These are phyloP conservation scores for Pichia nakasei DNA, from an alignment of 805 yeast genomes.

Conservation along the genomic window DNA sequence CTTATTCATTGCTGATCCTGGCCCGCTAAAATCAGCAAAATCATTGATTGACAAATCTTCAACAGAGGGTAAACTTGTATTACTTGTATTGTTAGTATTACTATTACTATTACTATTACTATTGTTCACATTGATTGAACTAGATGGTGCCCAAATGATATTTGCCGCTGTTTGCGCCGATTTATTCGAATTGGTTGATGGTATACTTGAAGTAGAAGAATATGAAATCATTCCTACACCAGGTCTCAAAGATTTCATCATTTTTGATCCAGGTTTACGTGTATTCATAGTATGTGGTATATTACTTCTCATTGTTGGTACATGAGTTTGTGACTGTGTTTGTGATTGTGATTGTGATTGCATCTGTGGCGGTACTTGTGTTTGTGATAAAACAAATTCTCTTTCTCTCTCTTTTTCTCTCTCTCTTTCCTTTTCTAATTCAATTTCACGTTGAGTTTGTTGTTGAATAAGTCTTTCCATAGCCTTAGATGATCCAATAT, in stretches of 20 bases:
- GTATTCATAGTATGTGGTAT: slow-evolving; percentile 5
- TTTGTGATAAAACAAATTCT: background rate
- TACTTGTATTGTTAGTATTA: background rate
- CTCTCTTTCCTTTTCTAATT: background rate
- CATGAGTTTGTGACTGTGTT: slow-evolving; percentile 7
- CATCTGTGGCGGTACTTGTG: slow-evolving; percentile 1
- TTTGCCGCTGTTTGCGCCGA: slow-evolving; percentile 30
- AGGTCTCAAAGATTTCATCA: slow-evolving; percentile 5
- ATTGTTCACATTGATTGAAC: slow-evolving; percentile 15
- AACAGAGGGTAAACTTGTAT: background rate
- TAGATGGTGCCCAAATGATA: slow-evolving; percentile 30
- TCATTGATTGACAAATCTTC: background rate
- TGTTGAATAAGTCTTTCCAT: slow-evolving; percentile 5
- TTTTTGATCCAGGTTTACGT: slow-evolving; percentile 6
- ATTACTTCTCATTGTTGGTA: slow-evolving; percentile 10
- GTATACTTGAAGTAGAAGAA: slow-evolving; percentile 3
- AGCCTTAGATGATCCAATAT: slow-evolving; percentile 1
- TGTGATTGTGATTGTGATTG: slow-evolving; percentile 22
- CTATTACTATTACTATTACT: background rate
- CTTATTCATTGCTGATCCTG: slow-evolving; percentile 3
- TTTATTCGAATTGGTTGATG: slow-evolving; percentile 7
- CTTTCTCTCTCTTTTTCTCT: background rate
- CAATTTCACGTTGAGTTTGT: slow-evolving; percentile 3
- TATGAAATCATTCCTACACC: slow-evolving; percentile 6
- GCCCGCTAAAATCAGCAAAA: slow-evolving; percentile 2